Evolutionary conservation across 2,329 filamentous ascomycete species (phyloP).

Genomic region (Fusarium sp.): DNA sequence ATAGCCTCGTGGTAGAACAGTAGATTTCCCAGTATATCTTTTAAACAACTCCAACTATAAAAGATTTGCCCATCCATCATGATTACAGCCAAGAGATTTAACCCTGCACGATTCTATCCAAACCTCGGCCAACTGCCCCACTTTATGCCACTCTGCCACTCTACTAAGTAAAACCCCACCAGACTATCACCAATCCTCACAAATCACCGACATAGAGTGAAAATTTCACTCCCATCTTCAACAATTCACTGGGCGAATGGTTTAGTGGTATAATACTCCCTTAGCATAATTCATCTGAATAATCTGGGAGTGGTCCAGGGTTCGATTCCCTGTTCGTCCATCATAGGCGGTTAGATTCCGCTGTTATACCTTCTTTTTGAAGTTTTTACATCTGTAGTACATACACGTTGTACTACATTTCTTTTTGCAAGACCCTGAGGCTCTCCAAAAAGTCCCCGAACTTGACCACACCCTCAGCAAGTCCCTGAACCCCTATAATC

Average conservation of each 20-base stretch:
- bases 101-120: constrained; percentile 19
- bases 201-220: neutral
- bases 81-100: constrained; percentile 22
- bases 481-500: neutral
- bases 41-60: neutral
- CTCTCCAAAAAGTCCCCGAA: neutral
- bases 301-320: constrained; percentile 50
- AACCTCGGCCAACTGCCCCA: constrained; percentile 6
- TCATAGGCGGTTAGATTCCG: constrained; percentile 39
- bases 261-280: constrained; percentile 53
- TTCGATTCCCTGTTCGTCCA: constrained; percentile 53
- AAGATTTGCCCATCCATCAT: neutral
- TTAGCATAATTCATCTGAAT: constrained; percentile 46
- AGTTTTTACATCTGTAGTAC: neutral
- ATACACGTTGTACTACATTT: neutral
- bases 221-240: accelerated
- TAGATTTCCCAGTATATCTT: too few relatives aligned
- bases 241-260: constrained; percentile 46
- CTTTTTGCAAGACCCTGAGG: neutral
- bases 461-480: neutral
- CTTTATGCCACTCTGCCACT: constrained; percentile 1
- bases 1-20: too few relatives aligned
- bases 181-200: constrained; percentile 5
- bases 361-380: constrained; percentile 32
- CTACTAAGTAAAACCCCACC: constrained; percentile 15